Percentiles rank a stretch among this genome's conserved stretches.
Conservation (phyloP, 352 stramenopile species). For the Globisporangium spinosum region DNA sequence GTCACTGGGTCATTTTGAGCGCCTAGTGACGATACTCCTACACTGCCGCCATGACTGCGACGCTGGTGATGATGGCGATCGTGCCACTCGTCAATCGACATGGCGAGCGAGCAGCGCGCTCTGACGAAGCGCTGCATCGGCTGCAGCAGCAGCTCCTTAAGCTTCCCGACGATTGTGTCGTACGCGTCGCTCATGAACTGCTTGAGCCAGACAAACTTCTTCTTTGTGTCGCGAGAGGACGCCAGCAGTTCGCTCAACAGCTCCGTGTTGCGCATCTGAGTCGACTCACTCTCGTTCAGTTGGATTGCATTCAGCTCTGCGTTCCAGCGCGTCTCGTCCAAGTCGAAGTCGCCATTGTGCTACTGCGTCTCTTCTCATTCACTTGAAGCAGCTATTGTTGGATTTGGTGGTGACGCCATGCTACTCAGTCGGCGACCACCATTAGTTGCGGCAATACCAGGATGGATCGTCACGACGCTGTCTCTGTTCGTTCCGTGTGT, state of each 20-base stretch:
- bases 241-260: constrained; percentile 27
- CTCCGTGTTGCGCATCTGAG: not conserved
- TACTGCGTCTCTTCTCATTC: not conserved
- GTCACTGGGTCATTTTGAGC: constrained; percentile 11
- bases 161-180: constrained; percentile 50
- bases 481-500: not conserved
- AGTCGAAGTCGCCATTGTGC: constrained; percentile 18
- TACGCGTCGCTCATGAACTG: constrained; percentile 73
- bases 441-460: not conserved
- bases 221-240: constrained; percentile 42
- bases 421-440: not conserved
- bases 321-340: constrained; percentile 20
- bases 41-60: constrained; percentile 13
- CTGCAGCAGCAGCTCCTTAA: constrained; percentile 30
- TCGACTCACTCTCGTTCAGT: constrained; percentile 27
- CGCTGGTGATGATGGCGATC: constrained; percentile 14
- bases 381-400: not conserved
- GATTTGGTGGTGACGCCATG: not conserved
- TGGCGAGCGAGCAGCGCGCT: constrained; percentile 34
- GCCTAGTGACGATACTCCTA: not conserved
- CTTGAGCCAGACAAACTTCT: constrained; percentile 46
- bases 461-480: not conserved
- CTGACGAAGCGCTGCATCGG: constrained; percentile 27
- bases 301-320: constrained; percentile 13
- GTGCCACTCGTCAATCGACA: constrained; percentile 49